Evolutionary conservation across 352 stramenopile genomes (phyloP).

Genomic region (Pythium vanterpoolii): DNA sequence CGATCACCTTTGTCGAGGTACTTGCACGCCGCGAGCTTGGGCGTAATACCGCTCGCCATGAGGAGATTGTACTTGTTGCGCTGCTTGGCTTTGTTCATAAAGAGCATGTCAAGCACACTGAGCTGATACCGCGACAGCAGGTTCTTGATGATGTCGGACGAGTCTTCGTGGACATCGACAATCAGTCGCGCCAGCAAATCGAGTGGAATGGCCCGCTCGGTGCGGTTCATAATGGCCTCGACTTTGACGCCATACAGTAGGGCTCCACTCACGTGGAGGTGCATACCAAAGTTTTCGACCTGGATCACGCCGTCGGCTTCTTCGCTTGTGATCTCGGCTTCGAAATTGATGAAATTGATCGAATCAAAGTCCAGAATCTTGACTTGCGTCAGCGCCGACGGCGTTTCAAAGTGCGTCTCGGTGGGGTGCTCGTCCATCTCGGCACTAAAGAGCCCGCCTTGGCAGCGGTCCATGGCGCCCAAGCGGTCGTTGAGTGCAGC

Average conservation of each 20-base stretch:
- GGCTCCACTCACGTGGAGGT: conserved; percentile 69
- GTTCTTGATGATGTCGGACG: conserved; percentile 93
- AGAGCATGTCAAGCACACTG: conserved; percentile 94
- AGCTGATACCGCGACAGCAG: conserved; percentile 95
- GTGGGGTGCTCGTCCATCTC: conserved; percentile 87
- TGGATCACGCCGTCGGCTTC: conserved; percentile 93
- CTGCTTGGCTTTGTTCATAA: conserved; percentile 91
- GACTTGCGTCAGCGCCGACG: conserved; percentile 93
- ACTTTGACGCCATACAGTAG: conserved; percentile 86
- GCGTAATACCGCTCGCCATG: conserved; percentile 94
- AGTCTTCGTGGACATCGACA: conserved; percentile 96
- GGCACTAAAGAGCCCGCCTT: conserved; percentile 96
- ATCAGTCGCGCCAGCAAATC: conserved; percentile 94
- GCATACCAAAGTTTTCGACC: conserved; percentile 96
- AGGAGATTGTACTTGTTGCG: conserved; percentile 98
- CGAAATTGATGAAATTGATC: conserved; percentile 98
- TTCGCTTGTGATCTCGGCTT: conserved; percentile 96
- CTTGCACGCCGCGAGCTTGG: conserved; percentile 94
- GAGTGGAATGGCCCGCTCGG: conserved; percentile 94
- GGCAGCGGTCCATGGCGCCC: conserved; percentile 93
- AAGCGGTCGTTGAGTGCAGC: conserved; percentile 96
- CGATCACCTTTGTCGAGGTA: conserved; percentile 97
- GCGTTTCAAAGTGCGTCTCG: conserved; percentile 83
- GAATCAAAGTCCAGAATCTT: conserved; percentile 97
- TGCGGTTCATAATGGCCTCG: conserved; percentile 97